phyloP scores from a whole-genome alignment of 2,329 filamentous ascomycete species.

The Cordyceps farinosa region DNA sequence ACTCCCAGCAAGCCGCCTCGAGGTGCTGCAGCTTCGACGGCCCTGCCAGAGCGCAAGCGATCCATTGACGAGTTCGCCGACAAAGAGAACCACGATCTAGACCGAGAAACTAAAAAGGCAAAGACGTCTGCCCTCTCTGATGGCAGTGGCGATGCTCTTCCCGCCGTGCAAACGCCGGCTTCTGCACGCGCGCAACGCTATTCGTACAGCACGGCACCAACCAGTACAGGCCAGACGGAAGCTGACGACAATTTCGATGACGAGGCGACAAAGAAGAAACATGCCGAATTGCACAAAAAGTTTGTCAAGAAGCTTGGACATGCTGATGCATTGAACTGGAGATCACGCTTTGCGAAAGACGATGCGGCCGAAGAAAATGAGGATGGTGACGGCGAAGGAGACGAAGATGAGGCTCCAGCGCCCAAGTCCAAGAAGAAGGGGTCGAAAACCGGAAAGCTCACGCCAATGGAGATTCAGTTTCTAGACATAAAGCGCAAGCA shows the following conservation, averaged over 20 bases:
- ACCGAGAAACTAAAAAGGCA: conserved; percentile 17
- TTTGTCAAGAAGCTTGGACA: conserved; percentile 90
- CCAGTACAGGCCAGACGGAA: conserved; percentile 35
- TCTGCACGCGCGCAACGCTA: conserved; percentile 14
- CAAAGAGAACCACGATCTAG: conserved; percentile 8
- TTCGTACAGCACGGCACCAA: conserved; percentile 24
- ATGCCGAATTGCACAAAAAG: conserved; percentile 70
- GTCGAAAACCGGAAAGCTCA: conserved; percentile 71
- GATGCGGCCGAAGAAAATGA: conserved; percentile 51
- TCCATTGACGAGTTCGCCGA: conserved; percentile 32
- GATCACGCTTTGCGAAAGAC: conserved; percentile 56
- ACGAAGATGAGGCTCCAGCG: conserved; percentile 49
- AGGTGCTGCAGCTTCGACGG: conserved; percentile 50
- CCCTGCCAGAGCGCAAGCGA: conserved; percentile 39
- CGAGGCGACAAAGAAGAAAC: conserved; percentile 50
- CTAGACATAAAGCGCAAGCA: conserved; percentile 91
- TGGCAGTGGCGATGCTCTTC: conserved; percentile 34
- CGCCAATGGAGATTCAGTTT: conserved; percentile 90
- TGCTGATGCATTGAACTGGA: conserved; percentile 73
- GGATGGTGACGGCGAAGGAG: conserved; percentile 54
- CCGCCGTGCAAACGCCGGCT: conserved; percentile 28
- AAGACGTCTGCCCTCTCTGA: conserved; percentile 43
- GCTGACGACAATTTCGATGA: conserved; percentile 47
- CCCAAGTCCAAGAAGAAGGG: conserved; percentile 61
- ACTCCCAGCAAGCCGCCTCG: conserved; percentile 31